These are phyloP conservation scores for Cordyceps javanica DNA, from an alignment of 2,329 filamentous ascomycete species.

Conservation along the genomic window DNA sequence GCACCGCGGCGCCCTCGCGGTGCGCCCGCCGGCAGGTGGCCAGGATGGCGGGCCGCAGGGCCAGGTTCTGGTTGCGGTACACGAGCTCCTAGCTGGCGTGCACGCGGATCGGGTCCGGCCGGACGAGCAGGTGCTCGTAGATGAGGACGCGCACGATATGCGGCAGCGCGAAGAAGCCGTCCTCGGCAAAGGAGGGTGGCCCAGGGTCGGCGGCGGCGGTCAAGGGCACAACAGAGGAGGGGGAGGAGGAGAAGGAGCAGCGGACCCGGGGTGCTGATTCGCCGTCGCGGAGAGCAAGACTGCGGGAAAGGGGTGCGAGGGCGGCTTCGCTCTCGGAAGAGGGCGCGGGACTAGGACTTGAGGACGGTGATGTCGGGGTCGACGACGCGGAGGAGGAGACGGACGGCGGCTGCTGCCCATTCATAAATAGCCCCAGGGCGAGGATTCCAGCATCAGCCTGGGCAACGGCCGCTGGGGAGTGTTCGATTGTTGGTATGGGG, in stretches of 20 bases:
- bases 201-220: background rate
- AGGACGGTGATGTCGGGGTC: too few relatives aligned
- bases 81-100: slow-evolving; percentile 29
- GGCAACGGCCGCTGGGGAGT: background rate
- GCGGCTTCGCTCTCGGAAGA: too few relatives aligned
- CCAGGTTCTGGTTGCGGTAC: slow-evolving; percentile 20
- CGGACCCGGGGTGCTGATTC: background rate
- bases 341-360: too few relatives aligned
- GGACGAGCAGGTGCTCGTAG: slow-evolving; percentile 27
- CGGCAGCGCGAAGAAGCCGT: slow-evolving; percentile 19
- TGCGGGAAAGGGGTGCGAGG: too few relatives aligned
- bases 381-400: background rate
- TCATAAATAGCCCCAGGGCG: too few relatives aligned
- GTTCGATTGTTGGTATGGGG: background rate
- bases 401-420: too few relatives aligned
- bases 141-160: slow-evolving; percentile 26
- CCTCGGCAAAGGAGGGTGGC: background rate
- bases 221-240: too few relatives aligned
- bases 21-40: slow-evolving; percentile 26
- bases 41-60: slow-evolving; percentile 33
- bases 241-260: background rate
- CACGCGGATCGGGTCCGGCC: slow-evolving; percentile 26
- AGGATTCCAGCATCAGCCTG: background rate
- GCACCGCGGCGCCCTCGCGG: slow-evolving; percentile 31
- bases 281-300: background rate